Percentiles rank a stretch among this genome's conserved stretches.
Conservation (phyloP, 2,329 filamentous ascomycete species). For the Pseudopyricularia javanii region DNA sequence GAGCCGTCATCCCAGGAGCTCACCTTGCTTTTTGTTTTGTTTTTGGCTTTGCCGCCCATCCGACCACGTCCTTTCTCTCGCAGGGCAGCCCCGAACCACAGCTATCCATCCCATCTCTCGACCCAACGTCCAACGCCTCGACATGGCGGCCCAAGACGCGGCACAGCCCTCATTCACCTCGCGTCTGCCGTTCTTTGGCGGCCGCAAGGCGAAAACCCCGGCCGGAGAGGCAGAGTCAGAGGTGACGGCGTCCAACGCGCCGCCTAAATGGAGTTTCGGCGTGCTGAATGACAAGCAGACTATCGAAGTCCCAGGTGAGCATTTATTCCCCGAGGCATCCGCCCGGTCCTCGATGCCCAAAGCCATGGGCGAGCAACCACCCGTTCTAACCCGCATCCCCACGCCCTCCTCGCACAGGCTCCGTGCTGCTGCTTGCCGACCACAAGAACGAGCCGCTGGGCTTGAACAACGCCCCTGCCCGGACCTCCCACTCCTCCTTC, state of each 20-base stretch:
- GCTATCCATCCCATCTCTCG: neutral
- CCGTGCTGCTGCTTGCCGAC: conserved; percentile 43
- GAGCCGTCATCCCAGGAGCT: neutral
- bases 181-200: neutral
- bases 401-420: conserved; percentile 27
- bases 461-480: conserved; percentile 41
- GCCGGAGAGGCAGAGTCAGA: neutral
- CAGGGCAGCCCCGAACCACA: neutral
- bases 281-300: conserved; percentile 71
- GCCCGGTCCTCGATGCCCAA: neutral
- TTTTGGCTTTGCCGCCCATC: neutral
- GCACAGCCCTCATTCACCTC: neutral
- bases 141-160: neutral
- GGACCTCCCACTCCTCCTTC: conserved; percentile 46
- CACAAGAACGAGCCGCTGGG: conserved; percentile 48
- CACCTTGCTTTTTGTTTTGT: no score
- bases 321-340: neutral
- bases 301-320: conserved; percentile 73
- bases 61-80: neutral
- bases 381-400: neutral
- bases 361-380: neutral
- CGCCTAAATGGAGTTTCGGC: conserved; percentile 53
- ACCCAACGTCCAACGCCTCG: neutral
- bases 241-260: neutral
- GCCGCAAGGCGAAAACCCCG: neutral